Evolutionary conservation across 163 green algal genomes (phyloP), one percentile per base, ranked within the genome.

Genomic region (Scenedesmus sp.): DNA sequence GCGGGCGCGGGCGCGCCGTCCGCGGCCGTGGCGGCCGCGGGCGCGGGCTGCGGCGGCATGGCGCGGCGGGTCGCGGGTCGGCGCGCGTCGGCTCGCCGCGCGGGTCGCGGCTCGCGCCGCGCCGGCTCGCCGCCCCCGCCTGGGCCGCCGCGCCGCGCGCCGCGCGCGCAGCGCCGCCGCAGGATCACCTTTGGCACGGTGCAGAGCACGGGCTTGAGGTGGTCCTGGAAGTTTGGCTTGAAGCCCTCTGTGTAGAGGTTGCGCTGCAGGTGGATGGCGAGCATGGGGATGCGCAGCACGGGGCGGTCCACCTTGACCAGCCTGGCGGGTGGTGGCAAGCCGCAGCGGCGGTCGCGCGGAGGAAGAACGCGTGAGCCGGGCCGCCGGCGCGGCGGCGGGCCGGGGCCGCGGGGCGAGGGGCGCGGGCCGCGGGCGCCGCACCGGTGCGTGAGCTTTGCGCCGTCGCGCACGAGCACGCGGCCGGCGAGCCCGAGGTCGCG

Each of bases 241-340:
- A 98, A 98, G 7, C 94, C 94, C 17, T 91, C 81, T 2, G 84
- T 53, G 51, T 34, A 89, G 39, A 77, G 20, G 42, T 47, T 86
- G 36, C 58, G 87, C 66, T 82, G 86, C 44, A 99, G 86, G 84
- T 99, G 96, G 84, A 99, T 99, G 22, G 96, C 95, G 70, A 99
- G 89, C 89, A 97, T 98, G 31, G 96, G 94, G 60, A 99, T 97
- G 72, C 95, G 90, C 79, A 98, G 79, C 71, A 99, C 92, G 9
- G 95, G 94, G 42, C 85, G 80, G 67, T 91, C 83, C 20, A 98
- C 85, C 15, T 89, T 88, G 17, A 98, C 93, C 5, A 11, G 18
- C 17, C 15, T 14, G 9, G n/a, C n/a, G n/a, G n/a, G n/a, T n/a
- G n/a, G n/a, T n/a, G n/a, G n/a, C n/a, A n/a, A n/a, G n/a, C n/a